Base-by-base conservation (phyloP, 805 yeast species). In the Maudiozyma saulgeensis region DNA sequence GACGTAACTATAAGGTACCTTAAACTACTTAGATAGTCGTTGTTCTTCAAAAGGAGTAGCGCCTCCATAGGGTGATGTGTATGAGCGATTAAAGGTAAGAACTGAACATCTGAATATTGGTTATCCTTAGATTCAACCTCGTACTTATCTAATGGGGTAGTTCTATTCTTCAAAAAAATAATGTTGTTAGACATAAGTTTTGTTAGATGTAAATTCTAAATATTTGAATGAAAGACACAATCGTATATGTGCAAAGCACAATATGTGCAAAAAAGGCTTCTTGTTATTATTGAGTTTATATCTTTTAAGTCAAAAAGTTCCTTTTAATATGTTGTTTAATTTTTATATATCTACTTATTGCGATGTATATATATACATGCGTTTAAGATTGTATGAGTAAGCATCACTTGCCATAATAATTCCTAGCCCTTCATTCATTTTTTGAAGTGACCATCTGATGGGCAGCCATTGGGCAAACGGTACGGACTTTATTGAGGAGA, bases 51-150 rank as follows among this genome's bases (percentile, higher is more conserved):
- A 46, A 74, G 73, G 0, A 58, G 53, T 3, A 72, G 59, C 3
- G 85, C 75, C 13, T 67, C 70, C 0, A 61, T 55, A 11, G 78
- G 72, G 6, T 39, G 41, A 43, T 78, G 81, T 0, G 75, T 71
- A 64, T 88, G 96, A 37, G 75, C 73, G 42, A 91, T 71, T 38
- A 91, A 69, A 0, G 97, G 96, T 1, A 90, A 66, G 62, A 88
- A 91, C 11, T 61, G 60, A 0, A 85, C 74, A 0, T 60, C 59
- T 2, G 43, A 16, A 53, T 66, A 74, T 0, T 71, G 67, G n/a
- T 62, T 55, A 18, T 52, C 52, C 1, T 45, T 39, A 43, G 83
- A 75, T 11, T 58, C 56, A 11, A 67, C 71, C 43, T 77, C 73
- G 58, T 89, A 88, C 0, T 82, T 81, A 59, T 88, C 96, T 3